Evolutionary conservation across 2,329 filamentous ascomycete genomes (phyloP), one percentile per base, ranked within the genome.

Genomic region (Exophiala bonariae): DNA sequence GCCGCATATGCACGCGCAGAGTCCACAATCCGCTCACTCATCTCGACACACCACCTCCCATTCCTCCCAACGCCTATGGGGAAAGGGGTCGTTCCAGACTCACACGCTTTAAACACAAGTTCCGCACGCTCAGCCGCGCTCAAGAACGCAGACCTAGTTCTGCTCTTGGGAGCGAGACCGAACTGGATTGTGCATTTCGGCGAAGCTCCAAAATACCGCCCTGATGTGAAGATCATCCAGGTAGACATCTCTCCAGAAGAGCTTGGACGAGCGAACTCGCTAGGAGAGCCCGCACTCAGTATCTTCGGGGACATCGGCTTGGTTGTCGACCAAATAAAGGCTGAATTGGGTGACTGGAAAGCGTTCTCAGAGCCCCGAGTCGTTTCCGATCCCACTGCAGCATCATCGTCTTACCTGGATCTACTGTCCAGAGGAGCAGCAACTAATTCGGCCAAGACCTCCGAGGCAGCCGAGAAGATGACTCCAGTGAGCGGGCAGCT

Each of bases 121-220:
- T 74, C 77, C 37, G 77, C 78, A 3, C 70, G 79, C 44, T 78
- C 76, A 34, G 67, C 74, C 13, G 78, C 77, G 3, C 63, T 81
- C 32, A 75, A 74, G 56, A 62, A 73, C 32, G 75, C 79, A 3
- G 78, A 81, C 57, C 73, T 81, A 1, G 74, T 80, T 13, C 60
- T 81, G 3, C 64, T 81, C 3, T 66, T 81, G 2, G 77, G 77
- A 3, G 78, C 77, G 2, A 69, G 76, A 28, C 61, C 81, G 33
- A 81, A 81, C 51, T 81, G 78, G 78, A 81, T 81, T 41, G 65
- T 81, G 3, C 77, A 80, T 50, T 81, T 75, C 51, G 78, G 78
- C 6, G 71, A 77, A 46, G 55, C 74, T 10, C 77, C 78, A 0
- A 80, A 79, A 59, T 81, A 77, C 20, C 74, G 69, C 20, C 54